Evolutionary conservation across 1,139 yeast species (phyloP), one percentile per base, ranked within the genome.

Genomic region (Arxiozyma telluris): DNA sequence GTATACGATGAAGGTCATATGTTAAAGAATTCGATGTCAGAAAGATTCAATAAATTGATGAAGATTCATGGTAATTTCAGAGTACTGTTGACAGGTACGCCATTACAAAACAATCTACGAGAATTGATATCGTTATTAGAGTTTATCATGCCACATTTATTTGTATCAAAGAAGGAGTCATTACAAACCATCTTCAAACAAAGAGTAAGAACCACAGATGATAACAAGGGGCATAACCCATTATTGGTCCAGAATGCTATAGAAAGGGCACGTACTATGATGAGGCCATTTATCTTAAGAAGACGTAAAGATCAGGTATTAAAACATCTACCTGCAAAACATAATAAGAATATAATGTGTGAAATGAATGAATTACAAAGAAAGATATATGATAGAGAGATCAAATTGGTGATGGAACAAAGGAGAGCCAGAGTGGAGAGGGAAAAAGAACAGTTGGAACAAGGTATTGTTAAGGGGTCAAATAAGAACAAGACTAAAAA

Each of bases 1-100:
- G 94, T 93, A 0, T 93, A 89, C 65, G 99, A 93, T 70, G 99
- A 93, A 73, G 99, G 99, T 0, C 99, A 93, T 71, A 83, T 93
- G 85, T 76, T 93, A 62, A 93, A 93, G 68, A 93, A 94, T 70
- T 87, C 96, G 1, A 77, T 81, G 58, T 82, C 94, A 18, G 98
- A 91, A 62, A 78, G 99, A 63, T 93, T 93, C 67, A 77, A 74
- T 57, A 91, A 90, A 69, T 76, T 93, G 58, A 91, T 91, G 96
- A 81, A 82, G 64, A 74, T 93, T 47, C 79, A 76, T 55, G 97
- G 94, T 0, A 78, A 80, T 27, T 94, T 93, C 71, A 78, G 98
- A 62, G 72, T 94, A 47, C 71, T 93, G 52, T 77, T 93, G 58
- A 93, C 99, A 0, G 99, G 99, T 69, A 93, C 99, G 0, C 99